Evolutionary conservation across 2,329 filamentous ascomycete species (phyloP).

Genomic region (Dothistroma septosporum): DNA sequence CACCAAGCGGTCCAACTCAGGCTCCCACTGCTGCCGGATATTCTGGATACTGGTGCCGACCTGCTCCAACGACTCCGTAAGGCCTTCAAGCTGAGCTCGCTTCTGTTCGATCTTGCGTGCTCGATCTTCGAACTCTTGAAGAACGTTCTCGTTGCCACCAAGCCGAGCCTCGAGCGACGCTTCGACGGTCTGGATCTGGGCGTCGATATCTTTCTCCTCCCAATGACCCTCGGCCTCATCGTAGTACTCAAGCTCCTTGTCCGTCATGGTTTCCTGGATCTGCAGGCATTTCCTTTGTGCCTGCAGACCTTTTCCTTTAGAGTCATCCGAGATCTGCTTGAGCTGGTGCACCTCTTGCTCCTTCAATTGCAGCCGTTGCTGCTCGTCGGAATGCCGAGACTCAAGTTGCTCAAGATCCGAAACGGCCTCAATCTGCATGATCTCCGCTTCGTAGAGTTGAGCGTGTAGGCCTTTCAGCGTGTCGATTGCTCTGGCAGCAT

Average conservation of each 20-base stretch:
- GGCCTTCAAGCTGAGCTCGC: slow-evolving; percentile 48
- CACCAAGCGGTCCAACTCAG: slow-evolving; percentile 71
- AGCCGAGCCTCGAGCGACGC: slow-evolving; percentile 75
- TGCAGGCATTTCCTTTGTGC: slow-evolving; percentile 20
- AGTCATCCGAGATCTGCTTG: slow-evolving; percentile 15
- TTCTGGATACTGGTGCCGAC: slow-evolving; percentile 58
- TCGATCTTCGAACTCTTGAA: slow-evolving; percentile 73
- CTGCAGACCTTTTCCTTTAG: slow-evolving; percentile 7
- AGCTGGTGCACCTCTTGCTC: slow-evolving; percentile 40
- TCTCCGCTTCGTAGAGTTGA: slow-evolving; percentile 63
- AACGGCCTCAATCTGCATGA: slow-evolving; percentile 72
- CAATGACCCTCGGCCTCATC: slow-evolving; percentile 34
- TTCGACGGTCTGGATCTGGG: slow-evolving; percentile 69
- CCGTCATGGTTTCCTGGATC: slow-evolving; percentile 23
- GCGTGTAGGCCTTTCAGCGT: slow-evolving; percentile 59
- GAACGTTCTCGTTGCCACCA: slow-evolving; percentile 64
- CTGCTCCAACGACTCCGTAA: slow-evolving; percentile 53
- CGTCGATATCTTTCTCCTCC: slow-evolving; percentile 58
- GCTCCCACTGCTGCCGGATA: slow-evolving; percentile 75
- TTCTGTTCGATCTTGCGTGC: slow-evolving; percentile 65
- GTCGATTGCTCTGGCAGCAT: slow-evolving; percentile 59
- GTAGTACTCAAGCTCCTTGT: slow-evolving; percentile 26
- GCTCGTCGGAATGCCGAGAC: slow-evolving; percentile 56
- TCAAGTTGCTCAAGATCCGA: slow-evolving; percentile 73
- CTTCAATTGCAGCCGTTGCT: slow-evolving; percentile 49